These are phyloP conservation scores for Sutorius australiensis DNA, from an alignment of 768 basidiomycete genomes.

Conservation along the genomic window DNA sequence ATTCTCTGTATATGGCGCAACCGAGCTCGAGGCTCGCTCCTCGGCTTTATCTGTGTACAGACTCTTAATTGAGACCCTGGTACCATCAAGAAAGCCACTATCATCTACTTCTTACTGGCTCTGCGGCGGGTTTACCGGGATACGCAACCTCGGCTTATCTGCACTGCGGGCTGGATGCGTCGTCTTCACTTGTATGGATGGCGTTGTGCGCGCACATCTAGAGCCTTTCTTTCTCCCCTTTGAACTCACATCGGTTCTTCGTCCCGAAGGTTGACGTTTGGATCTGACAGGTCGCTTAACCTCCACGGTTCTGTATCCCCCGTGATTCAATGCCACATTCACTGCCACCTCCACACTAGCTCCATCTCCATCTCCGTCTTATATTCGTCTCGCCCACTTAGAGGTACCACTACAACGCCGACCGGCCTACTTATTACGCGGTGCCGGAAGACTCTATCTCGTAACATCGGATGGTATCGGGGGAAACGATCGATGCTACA, in stretches of 20 bases:
- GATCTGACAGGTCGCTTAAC: background rate
- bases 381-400: background rate
- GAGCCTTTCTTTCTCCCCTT: background rate
- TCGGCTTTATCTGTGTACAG: too few species aligned
- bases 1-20: too few species aligned
- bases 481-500: background rate
- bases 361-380: background rate
- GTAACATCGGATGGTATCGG: background rate
- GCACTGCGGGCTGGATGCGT: background rate
- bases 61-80: too few species aligned
- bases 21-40: too few species aligned
- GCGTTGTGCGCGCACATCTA: background rate
- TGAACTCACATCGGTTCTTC: background rate
- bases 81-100: background rate
- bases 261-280: background rate
- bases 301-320: background rate
- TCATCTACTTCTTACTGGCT: background rate
- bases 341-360: constrained; percentile 2
- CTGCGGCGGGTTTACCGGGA: background rate
- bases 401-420: background rate
- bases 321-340: background rate
- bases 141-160: background rate
- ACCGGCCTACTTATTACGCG: background rate
- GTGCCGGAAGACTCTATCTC: background rate
- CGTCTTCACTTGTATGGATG: background rate